These are phyloP conservation scores for Prunus salicina DNA, from an alignment of 306 rosid species.

Conservation along the genomic window DNA sequence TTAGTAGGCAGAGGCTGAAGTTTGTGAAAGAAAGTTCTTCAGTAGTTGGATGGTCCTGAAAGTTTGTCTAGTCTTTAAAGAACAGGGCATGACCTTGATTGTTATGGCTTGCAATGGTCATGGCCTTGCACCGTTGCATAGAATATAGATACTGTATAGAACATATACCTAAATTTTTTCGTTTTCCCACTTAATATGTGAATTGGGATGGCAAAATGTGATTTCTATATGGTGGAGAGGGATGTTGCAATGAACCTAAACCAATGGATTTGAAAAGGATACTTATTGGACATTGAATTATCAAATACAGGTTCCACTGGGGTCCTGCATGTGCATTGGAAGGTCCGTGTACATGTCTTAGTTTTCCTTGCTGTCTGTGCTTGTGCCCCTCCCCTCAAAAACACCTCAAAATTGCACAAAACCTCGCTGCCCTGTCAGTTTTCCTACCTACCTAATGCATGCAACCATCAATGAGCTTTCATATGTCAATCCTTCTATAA, in stretches of 20 bases:
- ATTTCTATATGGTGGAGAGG: background rate
- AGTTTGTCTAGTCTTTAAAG: background rate
- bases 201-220: background rate
- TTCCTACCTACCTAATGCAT: background rate
- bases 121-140: background rate
- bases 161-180: background rate
- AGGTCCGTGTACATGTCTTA: too few species aligned
- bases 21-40: background rate
- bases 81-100: background rate
- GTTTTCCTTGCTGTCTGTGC: too few species aligned
- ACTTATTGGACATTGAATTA: too few species aligned
- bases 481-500: background rate
- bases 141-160: background rate
- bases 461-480: background rate
- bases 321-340: too few species aligned
- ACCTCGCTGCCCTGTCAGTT: background rate
- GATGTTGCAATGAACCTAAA: background rate
- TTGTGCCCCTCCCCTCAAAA: too few species aligned
- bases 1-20: background rate
- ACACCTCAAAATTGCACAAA: background rate
- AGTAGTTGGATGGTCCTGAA: background rate
- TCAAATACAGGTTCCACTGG: too few species aligned
- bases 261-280: too few species aligned
- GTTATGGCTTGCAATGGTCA: background rate
- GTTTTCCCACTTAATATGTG: background rate